A percentile compares a stretch with the other conserved stretches of the same genome.
Conservation (phyloP, 257 asterid genomes). For the Scutellaria baicalensis region DNA sequence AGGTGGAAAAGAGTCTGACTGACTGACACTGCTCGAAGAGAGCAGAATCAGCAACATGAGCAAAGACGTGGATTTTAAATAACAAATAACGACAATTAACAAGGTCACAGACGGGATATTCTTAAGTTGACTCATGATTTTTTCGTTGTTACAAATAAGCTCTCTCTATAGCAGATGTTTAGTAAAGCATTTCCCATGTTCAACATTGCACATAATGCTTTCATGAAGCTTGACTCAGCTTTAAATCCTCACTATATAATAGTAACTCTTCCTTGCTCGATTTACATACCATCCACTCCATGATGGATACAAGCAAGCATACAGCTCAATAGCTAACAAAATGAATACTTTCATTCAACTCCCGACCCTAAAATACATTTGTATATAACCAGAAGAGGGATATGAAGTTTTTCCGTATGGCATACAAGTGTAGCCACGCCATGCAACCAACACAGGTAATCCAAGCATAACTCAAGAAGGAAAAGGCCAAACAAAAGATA, state of each 20-base stretch:
- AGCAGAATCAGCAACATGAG: conserved; percentile 7
- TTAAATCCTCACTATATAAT: not conserved
- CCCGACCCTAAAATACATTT: not conserved
- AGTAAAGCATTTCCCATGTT: not conserved
- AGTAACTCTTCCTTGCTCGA: not conserved
- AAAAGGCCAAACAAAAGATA: not conserved
- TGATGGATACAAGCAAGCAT: not conserved
- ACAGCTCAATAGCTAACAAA: not conserved
- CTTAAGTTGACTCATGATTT: not conserved
- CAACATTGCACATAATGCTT: not conserved
- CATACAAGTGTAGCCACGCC: not conserved
- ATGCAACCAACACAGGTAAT: not conserved
- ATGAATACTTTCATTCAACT: not conserved
- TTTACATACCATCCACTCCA: not conserved
- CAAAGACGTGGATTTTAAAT: not conserved
- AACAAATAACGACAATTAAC: not conserved
- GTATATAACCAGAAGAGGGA: not conserved
- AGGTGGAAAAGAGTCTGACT: conserved; percentile 41
- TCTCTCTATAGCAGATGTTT: not conserved
- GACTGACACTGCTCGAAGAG: conserved; percentile 34
- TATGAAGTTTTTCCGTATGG: not conserved
- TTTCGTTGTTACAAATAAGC: not conserved
- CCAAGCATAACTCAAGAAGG: too few relatives aligned
- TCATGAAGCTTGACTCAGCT: not conserved
- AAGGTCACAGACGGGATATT: not conserved